Base-by-base conservation (phyloP, 2,329 filamentous ascomycete genomes). In the Lojkania enalia region DNA sequence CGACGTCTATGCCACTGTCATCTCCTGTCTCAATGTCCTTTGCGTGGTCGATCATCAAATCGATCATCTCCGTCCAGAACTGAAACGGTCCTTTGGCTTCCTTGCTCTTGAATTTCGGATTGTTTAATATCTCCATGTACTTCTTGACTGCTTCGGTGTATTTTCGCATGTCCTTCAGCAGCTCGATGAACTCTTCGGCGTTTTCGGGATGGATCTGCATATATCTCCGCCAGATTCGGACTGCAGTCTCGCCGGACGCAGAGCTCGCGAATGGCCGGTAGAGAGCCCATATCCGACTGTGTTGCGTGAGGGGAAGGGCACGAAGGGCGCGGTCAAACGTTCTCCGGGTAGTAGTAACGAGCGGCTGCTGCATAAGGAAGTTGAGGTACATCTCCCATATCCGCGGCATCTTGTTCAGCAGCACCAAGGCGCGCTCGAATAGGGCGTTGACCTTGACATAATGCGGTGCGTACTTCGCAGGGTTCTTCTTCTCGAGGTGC, bases 371-470 rank as follows among this genome's bases (percentile, higher is more conserved):
- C 66, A 92, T 83, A 46, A 99, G 77, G 65, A 99, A 97, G 37
- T 81, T 81, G 51, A 99, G 83, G 68, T 96, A 99, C 84, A 97
- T 89, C 69, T 96, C 91, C 95, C 94, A 99, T 66, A 99, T 94
- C 56, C 84, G 83, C 18, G 95, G 94, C 94, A 99, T 99, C 74
- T 99, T 99, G 74, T 99, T 96, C 51, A 99, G 81, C 30, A 99
- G 79, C 46, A 96, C 88, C 39, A 99, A 76, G 3, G 94, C 91
- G 58, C 89, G 83, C 74, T 99, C 94, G 67, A 96, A 99, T 30
- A 97, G 82, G 42, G 88, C 81, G 69, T 99, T 99, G 67, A 97
- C 90, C 72, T 97, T 99, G 64, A 85, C 81, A 72, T 87, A 97
- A 64, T 99, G 91, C 47, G 81, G 75, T 40, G 83, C 83, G 68